These are phyloP conservation scores for Cyberlindnera lachancei DNA, from an alignment of 805 yeast genomes.

Conservation along the genomic window DNA sequence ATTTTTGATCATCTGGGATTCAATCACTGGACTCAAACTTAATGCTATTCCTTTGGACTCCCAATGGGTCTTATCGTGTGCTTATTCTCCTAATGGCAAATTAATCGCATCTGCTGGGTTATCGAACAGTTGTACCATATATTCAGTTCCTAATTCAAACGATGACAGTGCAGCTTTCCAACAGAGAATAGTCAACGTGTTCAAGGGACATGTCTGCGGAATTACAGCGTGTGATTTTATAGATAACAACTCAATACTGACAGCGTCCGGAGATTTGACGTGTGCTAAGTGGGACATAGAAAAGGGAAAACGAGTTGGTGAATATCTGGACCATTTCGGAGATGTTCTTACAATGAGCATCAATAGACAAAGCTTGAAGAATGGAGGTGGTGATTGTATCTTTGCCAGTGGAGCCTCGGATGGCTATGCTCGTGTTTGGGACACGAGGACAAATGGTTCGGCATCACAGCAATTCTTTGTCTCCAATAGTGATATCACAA, in stretches of 20 bases:
- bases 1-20: conserved; percentile 76
- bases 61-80: conserved; percentile 75
- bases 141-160: conserved; percentile 30
- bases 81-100: conserved; percentile 56
- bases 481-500: conserved; percentile 57
- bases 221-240: conserved; percentile 68
- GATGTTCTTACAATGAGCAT: conserved; percentile 52
- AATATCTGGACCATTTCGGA: conserved; percentile 61
- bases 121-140: conserved; percentile 71
- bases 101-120: conserved; percentile 77
- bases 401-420: conserved; percentile 66
- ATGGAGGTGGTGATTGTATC: conserved; percentile 12
- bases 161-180: conserved; percentile 26
- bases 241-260: conserved; percentile 47
- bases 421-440: conserved; percentile 64
- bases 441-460: conserved; percentile 33
- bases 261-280: conserved; percentile 80
- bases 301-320: conserved; percentile 44
- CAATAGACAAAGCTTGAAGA: conserved; percentile 13
- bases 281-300: conserved; percentile 74
- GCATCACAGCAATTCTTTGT: conserved; percentile 44
- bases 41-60: conserved; percentile 67
- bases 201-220: conserved; percentile 80
- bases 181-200: conserved; percentile 40
- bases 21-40: conserved; percentile 59